Percentiles rank a stretch among this genome's conserved stretches.
phyloP scores from a whole-genome alignment of 352 stramenopile genomes.

The Phytophthora megakarya region DNA sequence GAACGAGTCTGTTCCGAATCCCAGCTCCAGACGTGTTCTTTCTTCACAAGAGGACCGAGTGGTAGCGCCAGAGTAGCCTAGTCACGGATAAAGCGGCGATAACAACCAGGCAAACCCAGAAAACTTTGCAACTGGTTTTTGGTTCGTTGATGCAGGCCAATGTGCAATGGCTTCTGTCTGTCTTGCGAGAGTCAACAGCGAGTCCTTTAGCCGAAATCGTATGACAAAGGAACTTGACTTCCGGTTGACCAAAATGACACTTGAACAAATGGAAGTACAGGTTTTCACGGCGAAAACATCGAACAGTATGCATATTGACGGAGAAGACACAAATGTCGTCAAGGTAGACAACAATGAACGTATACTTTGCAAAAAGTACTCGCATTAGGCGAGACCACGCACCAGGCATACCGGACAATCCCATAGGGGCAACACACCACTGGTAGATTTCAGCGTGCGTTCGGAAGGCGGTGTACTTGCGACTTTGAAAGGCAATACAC shows the following conservation, averaged over 20 bases:
- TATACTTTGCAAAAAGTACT: conserved; percentile 32
- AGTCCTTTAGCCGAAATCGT: conserved; percentile 29
- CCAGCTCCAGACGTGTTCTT: conserved; percentile 22
- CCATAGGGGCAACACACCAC: conserved; percentile 52
- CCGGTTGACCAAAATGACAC: conserved; percentile 26
- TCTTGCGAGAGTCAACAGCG: conserved; percentile 31
- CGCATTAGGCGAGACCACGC: conserved; percentile 48
- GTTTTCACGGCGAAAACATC: conserved; percentile 27
- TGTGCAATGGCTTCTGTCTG: conserved; percentile 25
- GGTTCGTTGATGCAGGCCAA: conserved; percentile 1
- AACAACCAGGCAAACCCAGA: conserved; percentile 33
- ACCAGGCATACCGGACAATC: conserved; percentile 43
- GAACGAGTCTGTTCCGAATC: conserved; percentile 5
- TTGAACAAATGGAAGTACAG: conserved; percentile 20
- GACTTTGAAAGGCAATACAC: conserved; percentile 3
- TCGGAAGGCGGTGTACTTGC: conserved; percentile 41
- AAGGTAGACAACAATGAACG: conserved; percentile 45
- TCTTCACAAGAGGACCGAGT: conserved; percentile 32
- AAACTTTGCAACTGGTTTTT: conserved; percentile 33
- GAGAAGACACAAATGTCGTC: conserved; percentile 49
- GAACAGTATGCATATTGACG: conserved; percentile 17
- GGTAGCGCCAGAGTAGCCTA: conserved; percentile 27
- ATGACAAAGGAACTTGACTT: conserved; percentile 34
- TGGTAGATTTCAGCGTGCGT: conserved; percentile 46
- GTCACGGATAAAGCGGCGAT: conserved; percentile 35